These are phyloP conservation scores for Atkinsonella hypoxylon DNA, from an alignment of 2,329 filamentous ascomycete species.

Conservation along the genomic window DNA sequence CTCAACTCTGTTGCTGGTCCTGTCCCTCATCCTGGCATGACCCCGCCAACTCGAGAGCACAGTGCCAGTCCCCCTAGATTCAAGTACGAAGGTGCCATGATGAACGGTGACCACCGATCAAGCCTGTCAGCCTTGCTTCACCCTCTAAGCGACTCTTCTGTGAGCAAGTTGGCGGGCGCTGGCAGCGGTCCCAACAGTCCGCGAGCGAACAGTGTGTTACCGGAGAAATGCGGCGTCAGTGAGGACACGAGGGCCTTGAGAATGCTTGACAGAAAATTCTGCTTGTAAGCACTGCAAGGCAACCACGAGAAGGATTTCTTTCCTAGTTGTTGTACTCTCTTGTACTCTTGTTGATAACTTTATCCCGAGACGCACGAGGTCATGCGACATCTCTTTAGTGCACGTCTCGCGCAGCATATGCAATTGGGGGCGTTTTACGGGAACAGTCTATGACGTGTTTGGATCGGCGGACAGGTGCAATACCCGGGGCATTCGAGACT, in stretches of 20 bases:
- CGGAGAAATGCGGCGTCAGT: conserved; percentile 32
- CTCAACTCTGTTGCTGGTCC: conserved; percentile 16
- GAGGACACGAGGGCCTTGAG: conserved; percentile 55
- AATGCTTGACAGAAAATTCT: conserved; percentile 51
- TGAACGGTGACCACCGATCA: conserved; percentile 24
- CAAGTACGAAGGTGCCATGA: conserved; percentile 22
- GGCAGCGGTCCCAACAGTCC: conserved; percentile 31
- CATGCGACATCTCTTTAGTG: background rate
- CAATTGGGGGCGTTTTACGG: background rate
- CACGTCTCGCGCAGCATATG: background rate
- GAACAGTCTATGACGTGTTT: background rate
- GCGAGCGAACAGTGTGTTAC: conserved; percentile 14
- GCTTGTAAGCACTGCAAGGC: conserved; percentile 5
- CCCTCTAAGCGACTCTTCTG: conserved; percentile 36
- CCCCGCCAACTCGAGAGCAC: conserved; percentile 31
- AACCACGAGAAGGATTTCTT: background rate
- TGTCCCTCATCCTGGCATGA: conserved; percentile 18
- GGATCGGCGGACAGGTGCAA: background rate
- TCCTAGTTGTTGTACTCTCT: background rate
- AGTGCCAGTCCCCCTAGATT: conserved; percentile 38
- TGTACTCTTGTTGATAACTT: background rate
- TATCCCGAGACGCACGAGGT: background rate
- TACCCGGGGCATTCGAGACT: background rate
- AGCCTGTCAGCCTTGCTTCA: conserved; percentile 40
- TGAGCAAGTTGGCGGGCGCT: conserved; percentile 28